Conservation (phyloP, 257 asterid species). For the Jaltomata sinuosa region DNA sequence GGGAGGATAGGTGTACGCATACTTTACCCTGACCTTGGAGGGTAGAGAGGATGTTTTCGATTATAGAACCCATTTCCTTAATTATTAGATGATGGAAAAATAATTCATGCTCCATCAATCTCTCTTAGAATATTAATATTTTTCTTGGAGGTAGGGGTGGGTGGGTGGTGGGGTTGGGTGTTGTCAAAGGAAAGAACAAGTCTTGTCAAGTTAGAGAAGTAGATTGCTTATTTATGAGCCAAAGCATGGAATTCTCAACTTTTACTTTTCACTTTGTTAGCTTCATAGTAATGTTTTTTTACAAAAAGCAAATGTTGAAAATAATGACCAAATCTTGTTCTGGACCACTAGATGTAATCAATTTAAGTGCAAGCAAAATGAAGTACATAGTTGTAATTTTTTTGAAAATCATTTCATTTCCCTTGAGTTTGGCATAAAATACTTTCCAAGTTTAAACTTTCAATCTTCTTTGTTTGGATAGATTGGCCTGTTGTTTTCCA, state of each 20-base stretch:
- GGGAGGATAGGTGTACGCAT: too few relatives aligned
- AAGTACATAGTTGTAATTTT: neutral
- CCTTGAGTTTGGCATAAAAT: neutral
- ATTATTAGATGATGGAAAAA: neutral
- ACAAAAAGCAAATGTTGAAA: neutral
- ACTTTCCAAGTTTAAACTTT: neutral
- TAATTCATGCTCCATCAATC: neutral
- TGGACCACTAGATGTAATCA: neutral
- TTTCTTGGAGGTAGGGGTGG: neutral
- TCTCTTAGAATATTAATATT: neutral
- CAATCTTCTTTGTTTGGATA: neutral
- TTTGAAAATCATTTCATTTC: neutral
- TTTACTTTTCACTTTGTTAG: neutral
- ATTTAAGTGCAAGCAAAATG: neutral
- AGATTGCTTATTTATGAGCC: constrained; percentile 3
- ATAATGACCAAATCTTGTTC: neutral
- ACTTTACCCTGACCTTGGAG: too few relatives aligned
- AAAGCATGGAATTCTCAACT: constrained; percentile 8
- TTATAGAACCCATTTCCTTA: neutral
- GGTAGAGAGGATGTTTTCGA: too few relatives aligned
- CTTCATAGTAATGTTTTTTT: neutral
- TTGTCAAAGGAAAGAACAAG: neutral
- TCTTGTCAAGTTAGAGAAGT: neutral
- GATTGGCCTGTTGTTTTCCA: neutral
- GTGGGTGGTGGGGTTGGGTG: neutral